Base-by-base conservation (phyloP, 768 basidiomycete genomes). In the Pleurotus eryngii region DNA sequence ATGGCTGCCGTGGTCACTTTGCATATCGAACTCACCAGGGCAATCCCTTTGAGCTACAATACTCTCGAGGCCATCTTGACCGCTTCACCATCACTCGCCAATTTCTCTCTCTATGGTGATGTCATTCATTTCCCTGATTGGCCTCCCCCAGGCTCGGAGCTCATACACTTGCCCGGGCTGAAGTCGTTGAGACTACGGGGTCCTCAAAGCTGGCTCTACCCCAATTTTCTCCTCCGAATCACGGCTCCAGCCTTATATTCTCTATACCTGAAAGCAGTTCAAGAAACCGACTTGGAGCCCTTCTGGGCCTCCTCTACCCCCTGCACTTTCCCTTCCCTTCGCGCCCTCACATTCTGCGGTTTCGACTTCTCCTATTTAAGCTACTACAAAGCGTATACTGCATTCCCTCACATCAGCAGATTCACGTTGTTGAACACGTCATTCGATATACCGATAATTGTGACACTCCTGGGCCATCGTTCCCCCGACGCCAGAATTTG, bases 81-180 rank as follows among this genome's bases (percentile, higher is more conserved):
- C 3, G 59, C 69, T 0, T 68, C 74, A 4, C 67, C 68, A 1
- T 46, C 46, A 27, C 68, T 82, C 8, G 61, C 66, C 11, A 64
- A 79, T 61, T 69, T 82, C 22, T 80, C 78, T 22, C 59, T 81
- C 11, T 71, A 75, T 43, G 80, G 80, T 14, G 74, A 80, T 37
- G 70, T 80, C 14, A 65, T 79, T 55, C 48, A 43, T 35, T 51
- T 48, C 15, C 60, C 62, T 1, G 30, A 56, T 1, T 76, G 74
- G 73, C 64, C 72, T 8, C 9, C 11, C 4, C 35, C 60, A 22
- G 51, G 57, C 11, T 30, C 35, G 14, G 63, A 68, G 38, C 60
- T 61, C 0, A 63, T 78, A 18, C 18, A 59, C 15, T 59, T 79
- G 39, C 76, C 75, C 5, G 62, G 60, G 30, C 65, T 82, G 35